phyloP scores from a whole-genome alignment of 1,284 basidiomycete species.

The Trichosporon faecale region DNA sequence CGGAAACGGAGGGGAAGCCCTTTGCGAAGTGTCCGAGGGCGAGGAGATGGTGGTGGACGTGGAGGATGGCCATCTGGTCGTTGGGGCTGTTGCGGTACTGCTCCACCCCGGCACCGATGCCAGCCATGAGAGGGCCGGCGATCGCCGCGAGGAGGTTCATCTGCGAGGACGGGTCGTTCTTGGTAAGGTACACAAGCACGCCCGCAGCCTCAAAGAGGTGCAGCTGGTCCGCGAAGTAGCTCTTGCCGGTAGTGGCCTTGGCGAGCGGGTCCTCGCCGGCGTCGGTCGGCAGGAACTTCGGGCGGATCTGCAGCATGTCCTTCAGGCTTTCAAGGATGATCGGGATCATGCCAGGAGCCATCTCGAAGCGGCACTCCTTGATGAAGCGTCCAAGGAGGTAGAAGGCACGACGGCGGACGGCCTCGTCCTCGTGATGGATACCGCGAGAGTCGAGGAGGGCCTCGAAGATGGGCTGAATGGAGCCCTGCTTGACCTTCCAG shows the following conservation, averaged over 20 bases:
- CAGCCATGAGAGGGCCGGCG: slow-evolving; percentile 75
- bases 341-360: slow-evolving; percentile 69
- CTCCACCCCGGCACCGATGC: slow-evolving; percentile 68
- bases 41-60: slow-evolving; percentile 93
- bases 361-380: slow-evolving; percentile 74
- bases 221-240: slow-evolving; percentile 81
- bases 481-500: slow-evolving; percentile 86
- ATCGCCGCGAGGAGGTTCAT: slow-evolving; percentile 70
- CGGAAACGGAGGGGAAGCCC: slow-evolving; percentile 88
- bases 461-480: slow-evolving; percentile 78
- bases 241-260: slow-evolving; percentile 68
- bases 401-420: slow-evolving; percentile 74
- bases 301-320: slow-evolving; percentile 56
- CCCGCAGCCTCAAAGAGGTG: slow-evolving; percentile 94
- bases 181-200: slow-evolving; percentile 70
- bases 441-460: slow-evolving; percentile 84
- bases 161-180: slow-evolving; percentile 66
- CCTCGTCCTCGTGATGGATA: slow-evolving; percentile 72
- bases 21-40: slow-evolving; percentile 93
- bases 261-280: slow-evolving; percentile 60
- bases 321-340: slow-evolving; percentile 71
- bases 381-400: slow-evolving; percentile 95
- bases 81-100: slow-evolving; percentile 39
- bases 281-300: slow-evolving; percentile 52
- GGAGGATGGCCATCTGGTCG: slow-evolving; percentile 64